Base-by-base conservation (phyloP, 768 basidiomycete genomes). In the Cubamyces sp. region DNA sequence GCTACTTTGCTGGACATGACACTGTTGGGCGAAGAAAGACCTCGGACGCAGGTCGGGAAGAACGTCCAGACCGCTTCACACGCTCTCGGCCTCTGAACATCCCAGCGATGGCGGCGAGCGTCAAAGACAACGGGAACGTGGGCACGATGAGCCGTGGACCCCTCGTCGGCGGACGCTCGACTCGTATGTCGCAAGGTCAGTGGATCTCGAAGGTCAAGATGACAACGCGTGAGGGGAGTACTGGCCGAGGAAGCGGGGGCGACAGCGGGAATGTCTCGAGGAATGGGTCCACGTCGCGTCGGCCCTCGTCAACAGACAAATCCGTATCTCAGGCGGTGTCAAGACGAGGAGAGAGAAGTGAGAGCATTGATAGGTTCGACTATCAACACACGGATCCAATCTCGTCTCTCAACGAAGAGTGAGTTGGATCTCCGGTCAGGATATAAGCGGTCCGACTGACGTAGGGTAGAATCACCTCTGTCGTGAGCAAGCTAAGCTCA, bases 161-260 rank as follows among this genome's bases (percentile, higher is more conserved):
- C 45, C 76, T 79, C 6, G 42, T 54, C 9, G 82, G 84, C 2
- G 82, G 81, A 8, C 85, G 81, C 65, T 75, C 78, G 42, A 76
- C 81, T 14, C 76, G 79, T 46, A 84, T 93, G 77, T 87, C 92
- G 47, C 78, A 86, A 5, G 76, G 89, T 42, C 79, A 84, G 2
- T 94, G 92, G 92, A 70, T 92, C 54, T 81, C 87, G 15, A 89
- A 81, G 64, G 87, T 93, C 52, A 88, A 85, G 64, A 85, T 89
- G n/a, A 81, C 83, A 30, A 71, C 72, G 65, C 73, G 84, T 54
- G 83, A 85, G 8, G 84, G 82, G 52, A 88, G 85, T 62, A 82
- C 83, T 5, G 81, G 85, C 16, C 78, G 78, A 3, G 79, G 80
- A 14, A 86, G 84, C 61, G 79, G 77, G 5, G 75, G 68, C 7